These are phyloP conservation scores for Colletotrichum sp. DNA, from an alignment of 2,329 filamentous ascomycete species.

Conservation along the genomic window DNA sequence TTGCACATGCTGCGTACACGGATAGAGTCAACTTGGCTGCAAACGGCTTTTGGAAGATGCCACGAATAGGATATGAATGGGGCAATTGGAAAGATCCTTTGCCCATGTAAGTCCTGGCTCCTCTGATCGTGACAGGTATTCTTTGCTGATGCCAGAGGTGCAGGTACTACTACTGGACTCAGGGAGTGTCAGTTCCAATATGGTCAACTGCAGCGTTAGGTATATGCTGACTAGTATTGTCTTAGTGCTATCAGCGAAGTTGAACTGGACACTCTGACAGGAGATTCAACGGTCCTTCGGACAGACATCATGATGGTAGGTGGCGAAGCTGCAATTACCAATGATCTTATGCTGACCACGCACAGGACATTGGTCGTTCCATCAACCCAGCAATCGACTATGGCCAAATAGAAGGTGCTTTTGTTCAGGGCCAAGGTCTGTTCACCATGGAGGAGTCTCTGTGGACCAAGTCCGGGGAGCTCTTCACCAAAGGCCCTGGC, in stretches of 20 bases:
- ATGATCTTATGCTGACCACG: background rate
- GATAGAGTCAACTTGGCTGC: background rate
- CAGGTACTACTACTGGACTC: background rate
- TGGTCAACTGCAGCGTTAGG: accelerated
- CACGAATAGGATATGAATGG: background rate
- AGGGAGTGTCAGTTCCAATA: background rate
- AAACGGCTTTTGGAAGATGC: background rate
- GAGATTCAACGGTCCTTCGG: background rate
- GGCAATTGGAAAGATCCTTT: background rate
- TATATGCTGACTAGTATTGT: background rate
- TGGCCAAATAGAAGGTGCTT: background rate
- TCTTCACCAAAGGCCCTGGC: background rate
- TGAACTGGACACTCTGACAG: background rate
- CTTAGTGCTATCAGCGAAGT: background rate
- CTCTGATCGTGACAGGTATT: background rate
- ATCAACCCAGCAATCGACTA: background rate
- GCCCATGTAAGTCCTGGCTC: background rate
- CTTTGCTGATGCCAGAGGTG: background rate
- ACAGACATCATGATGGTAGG: background rate
- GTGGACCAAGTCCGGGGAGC: background rate
- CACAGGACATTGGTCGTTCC: background rate
- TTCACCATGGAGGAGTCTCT: background rate
- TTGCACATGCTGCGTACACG: background rate
- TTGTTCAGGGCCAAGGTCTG: background rate
- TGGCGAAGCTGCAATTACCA: accelerated